Evolutionary conservation across 148 eudicot genomes (phyloP).

Genomic region (Fagopyrum homotropicum): DNA sequence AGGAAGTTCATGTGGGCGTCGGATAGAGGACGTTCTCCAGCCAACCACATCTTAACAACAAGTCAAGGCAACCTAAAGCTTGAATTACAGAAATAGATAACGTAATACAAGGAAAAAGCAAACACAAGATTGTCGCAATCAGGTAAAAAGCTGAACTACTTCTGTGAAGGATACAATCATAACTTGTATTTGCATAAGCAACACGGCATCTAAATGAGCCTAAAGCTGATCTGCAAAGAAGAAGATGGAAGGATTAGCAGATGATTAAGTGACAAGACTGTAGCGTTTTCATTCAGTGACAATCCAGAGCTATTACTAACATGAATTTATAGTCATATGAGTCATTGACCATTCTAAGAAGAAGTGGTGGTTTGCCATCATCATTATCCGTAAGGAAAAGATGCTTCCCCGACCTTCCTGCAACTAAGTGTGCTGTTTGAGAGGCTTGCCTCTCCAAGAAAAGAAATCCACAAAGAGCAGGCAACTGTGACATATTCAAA

Average conservation of each 20-base stretch:
- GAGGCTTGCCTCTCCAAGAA: slow-evolving; percentile 72
- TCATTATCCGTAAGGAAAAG: slow-evolving; percentile 75
- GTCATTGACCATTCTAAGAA: slow-evolving; percentile 76
- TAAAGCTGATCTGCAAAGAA: slow-evolving; percentile 65
- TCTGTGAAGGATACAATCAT: slow-evolving; percentile 65
- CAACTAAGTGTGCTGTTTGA: slow-evolving; percentile 81
- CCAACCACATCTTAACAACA: slow-evolving; percentile 66
- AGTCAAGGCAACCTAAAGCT: slow-evolving; percentile 32
- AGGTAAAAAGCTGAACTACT: background rate
- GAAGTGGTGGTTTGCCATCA: slow-evolving; percentile 72
- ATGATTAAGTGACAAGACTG: background rate
- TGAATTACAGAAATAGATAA: slow-evolving; percentile 6
- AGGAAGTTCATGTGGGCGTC: slow-evolving; percentile 75
- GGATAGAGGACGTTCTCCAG: slow-evolving; percentile 93
- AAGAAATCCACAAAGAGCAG: slow-evolving; percentile 80
- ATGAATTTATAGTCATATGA: slow-evolving; percentile 66
- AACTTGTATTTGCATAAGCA: slow-evolving; percentile 77
- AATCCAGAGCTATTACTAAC: slow-evolving; percentile 30
- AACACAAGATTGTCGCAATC: background rate
- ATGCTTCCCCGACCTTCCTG: slow-evolving; percentile 92
- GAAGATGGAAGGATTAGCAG: slow-evolving; percentile 15
- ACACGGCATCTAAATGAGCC: slow-evolving; percentile 77
- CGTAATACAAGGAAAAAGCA: background rate
- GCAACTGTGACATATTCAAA: slow-evolving; percentile 39
- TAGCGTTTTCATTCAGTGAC: background rate